Evolutionary conservation across 1,139 yeast species (phyloP).

Genomic region (Geotrichum citri-aurantii): DNA sequence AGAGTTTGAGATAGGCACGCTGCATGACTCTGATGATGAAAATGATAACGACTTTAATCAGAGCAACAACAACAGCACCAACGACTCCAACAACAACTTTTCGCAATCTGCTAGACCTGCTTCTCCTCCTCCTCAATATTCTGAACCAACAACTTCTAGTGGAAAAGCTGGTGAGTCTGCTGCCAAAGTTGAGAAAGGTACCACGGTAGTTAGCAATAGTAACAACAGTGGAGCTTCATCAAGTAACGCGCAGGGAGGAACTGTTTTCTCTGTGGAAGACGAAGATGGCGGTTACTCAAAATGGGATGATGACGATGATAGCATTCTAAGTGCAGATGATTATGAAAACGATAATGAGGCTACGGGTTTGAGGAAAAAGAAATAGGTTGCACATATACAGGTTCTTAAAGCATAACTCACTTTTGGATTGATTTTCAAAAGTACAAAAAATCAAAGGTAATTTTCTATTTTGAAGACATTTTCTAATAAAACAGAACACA

Average conservation of each 20-base stretch:
- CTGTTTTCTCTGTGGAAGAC: constrained; percentile 25
- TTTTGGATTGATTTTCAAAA: not conserved
- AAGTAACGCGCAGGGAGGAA: constrained; percentile 9
- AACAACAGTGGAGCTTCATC: constrained; percentile 2
- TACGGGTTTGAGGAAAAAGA: constrained; percentile 16
- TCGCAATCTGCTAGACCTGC: not conserved
- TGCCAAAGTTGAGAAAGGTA: not conserved
- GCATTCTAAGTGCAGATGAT: constrained; percentile 20
- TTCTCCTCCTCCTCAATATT: constrained; percentile 19
- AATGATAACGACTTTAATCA: constrained; percentile 15
- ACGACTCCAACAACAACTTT: not conserved
- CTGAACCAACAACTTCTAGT: constrained; percentile 4
- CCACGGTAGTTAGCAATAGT: not conserved
- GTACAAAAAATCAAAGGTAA: not conserved
- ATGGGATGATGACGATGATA: constrained; percentile 25
- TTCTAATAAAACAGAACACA: not conserved
- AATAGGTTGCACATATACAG: constrained; percentile 2
- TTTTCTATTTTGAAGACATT: not conserved
- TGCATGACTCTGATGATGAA: constrained; percentile 38
- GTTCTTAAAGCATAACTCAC: not conserved
- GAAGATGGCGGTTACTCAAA: constrained; percentile 24
- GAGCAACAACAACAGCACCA: not conserved
- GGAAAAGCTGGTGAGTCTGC: constrained; percentile 3
- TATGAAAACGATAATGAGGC: constrained; percentile 20
- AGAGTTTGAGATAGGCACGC: constrained; percentile 46